Base-by-base conservation (phyloP, 306 rosid species). In the Mucuna pruriens region DNA sequence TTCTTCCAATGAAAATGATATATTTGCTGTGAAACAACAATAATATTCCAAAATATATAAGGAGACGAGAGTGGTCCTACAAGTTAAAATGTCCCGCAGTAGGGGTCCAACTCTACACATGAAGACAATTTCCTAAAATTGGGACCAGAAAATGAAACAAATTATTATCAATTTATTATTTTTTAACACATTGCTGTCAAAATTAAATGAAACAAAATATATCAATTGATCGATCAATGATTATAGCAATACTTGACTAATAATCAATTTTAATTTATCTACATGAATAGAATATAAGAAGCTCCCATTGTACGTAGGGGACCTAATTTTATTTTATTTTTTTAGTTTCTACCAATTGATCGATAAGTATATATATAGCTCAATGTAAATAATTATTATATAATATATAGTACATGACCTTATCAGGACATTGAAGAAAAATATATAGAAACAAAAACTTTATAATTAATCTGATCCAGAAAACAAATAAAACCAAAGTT, bases 141-240 rank as follows among this genome's bases (percentile, higher is more conserved):
- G 78, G 51, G 60, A 52, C 67, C 58, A 46, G 74, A 76, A 69
- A 83, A 69, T 23, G 78, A 82, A 75, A 75, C 63, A 66, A 52
- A 20, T 22, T 75, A 16, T 23, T 40, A 6, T 55, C 31, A 34
- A n/a, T 55, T 29, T 5, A 33, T 38, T 40, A 33, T 19, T 19
- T 34, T 70, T 45, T 20, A 15, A 22, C 11, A 77, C 16, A 20
- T 48, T 46, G 12, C 20, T 9, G 38, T 11, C 15, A 60, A 20
- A 76, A 60, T 25, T 10, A 76, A 26, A 60, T 25, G n/a, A 76
- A 26, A 45, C 71, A 31, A 44, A 42, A 49, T 17, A 20, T 44
- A 76, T 76, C 39, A 11, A 62, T 44, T 40, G 5, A 55, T 61
- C 3, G 2, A 52, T 61, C 20, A 44, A 76, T 63, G 46, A 45